phyloP scores from a whole-genome alignment of 345 rosid species.

The Turnera subulata region DNA sequence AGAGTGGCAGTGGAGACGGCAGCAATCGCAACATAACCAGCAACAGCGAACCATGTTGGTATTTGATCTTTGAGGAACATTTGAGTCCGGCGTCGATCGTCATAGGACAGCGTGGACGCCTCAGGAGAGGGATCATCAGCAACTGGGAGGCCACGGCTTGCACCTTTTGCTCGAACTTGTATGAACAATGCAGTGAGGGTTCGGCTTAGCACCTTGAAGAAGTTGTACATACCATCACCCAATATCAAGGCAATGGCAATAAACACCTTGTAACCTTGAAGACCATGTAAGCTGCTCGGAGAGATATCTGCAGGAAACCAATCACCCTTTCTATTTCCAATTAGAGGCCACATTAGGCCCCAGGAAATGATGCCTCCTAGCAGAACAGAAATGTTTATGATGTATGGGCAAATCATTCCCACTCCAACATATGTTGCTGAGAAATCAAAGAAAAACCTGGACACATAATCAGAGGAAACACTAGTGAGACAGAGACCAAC shows the following conservation, averaged over 20 bases:
- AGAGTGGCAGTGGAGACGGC: slow-evolving; percentile 33
- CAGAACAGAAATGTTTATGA: slow-evolving; percentile 24
- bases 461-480: background rate
- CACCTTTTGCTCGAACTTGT: slow-evolving; percentile 9
- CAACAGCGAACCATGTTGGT: slow-evolving; percentile 47
- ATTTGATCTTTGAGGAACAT: slow-evolving; percentile 48
- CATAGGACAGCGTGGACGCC: background rate
- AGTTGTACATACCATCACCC: slow-evolving; percentile 33
- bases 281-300: slow-evolving; percentile 14
- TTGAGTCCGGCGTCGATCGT: slow-evolving; percentile 19
- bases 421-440: slow-evolving; percentile 32
- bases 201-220: slow-evolving; percentile 22
- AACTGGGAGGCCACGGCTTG: slow-evolving; percentile 8
- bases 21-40: slow-evolving; percentile 37
- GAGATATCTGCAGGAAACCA: slow-evolving; percentile 22
- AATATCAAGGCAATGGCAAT: slow-evolving; percentile 30
- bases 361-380: slow-evolving; percentile 31
- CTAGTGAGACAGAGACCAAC: background rate
- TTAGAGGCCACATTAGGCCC: slow-evolving; percentile 38
- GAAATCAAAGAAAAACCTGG: slow-evolving; percentile 43
- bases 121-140: slow-evolving; percentile 1
- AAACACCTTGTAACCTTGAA: slow-evolving; percentile 31
- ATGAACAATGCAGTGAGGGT: slow-evolving; percentile 13
- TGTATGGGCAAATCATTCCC: slow-evolving; percentile 33
- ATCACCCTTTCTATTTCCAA: slow-evolving; percentile 17